Conservation (phyloP, 1,284 basidiomycete genomes). For the Melampsora larici-populina region DNA sequence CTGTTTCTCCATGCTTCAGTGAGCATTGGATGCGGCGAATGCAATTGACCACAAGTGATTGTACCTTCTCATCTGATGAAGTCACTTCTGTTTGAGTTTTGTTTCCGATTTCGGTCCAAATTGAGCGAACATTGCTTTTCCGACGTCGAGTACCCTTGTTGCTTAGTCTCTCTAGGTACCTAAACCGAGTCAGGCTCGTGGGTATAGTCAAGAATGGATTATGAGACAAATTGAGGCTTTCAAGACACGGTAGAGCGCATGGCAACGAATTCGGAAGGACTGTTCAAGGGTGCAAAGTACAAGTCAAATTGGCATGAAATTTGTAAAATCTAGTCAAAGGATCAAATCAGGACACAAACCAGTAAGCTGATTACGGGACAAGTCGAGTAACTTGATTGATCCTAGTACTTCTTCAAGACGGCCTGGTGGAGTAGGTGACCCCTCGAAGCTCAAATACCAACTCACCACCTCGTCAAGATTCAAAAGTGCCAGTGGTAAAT, state of each 20-base stretch:
- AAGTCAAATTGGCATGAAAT: too few species aligned
- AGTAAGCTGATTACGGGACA: constrained; percentile 1
- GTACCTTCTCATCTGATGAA: background rate
- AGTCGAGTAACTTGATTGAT: constrained; percentile 5
- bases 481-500: background rate
- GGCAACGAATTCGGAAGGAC: background rate
- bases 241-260: background rate
- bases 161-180: background rate
- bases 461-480: background rate
- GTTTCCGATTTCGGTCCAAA: background rate
- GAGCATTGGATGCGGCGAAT: background rate
- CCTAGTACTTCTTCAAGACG: background rate
- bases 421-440: background rate
- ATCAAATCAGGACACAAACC: background rate
- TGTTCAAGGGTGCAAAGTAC: background rate
- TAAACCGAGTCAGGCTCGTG: background rate
- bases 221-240: background rate
- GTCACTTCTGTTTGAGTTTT: background rate
- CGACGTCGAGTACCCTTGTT: background rate
- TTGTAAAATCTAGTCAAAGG: background rate
- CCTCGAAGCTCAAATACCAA: constrained; percentile 5
- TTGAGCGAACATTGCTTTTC: background rate
- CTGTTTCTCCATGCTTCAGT: background rate
- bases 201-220: background rate
- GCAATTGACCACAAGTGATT: background rate